These are phyloP conservation scores for Lichtheimia hyalospora DNA, from an alignment of 371 early-diverging fungal species.

Conservation along the genomic window DNA sequence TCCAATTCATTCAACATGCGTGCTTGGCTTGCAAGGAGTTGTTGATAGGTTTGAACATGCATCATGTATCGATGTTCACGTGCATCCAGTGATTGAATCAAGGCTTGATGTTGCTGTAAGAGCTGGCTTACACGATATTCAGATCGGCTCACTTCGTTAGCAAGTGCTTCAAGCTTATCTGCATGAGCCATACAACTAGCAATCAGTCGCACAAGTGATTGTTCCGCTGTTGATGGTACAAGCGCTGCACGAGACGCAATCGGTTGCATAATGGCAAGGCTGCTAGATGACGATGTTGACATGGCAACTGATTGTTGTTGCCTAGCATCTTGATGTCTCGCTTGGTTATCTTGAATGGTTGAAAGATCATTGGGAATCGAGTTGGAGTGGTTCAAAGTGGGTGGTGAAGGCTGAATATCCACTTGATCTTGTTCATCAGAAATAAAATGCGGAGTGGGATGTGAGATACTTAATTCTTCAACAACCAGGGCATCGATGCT, in stretches of 20 bases:
- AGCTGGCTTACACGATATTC: constrained; percentile 9
- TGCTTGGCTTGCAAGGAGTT: constrained; percentile 3
- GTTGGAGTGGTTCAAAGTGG: no score
- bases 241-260: constrained; percentile 1
- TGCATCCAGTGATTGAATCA: constrained; percentile 14
- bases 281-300: no score
- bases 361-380: no score
- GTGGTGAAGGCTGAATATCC: no score
- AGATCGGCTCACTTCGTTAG: constrained; percentile 8
- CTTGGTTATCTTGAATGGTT: no score
- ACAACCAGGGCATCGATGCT: no score
- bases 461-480: no score
- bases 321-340: no score
- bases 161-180: constrained; percentile 11
- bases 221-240: neutral
- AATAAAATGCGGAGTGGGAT: no score
- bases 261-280: constrained; percentile 10
- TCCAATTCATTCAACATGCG: constrained; percentile 18
- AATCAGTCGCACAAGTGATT: constrained; percentile 12
- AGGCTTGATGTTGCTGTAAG: constrained; percentile 8
- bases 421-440: no score
- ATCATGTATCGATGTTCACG: constrained; percentile 15
- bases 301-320: no score
- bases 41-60: constrained; percentile 14
- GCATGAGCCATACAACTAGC: constrained; percentile 15